Evolutionary conservation across 2,329 filamentous ascomycete genomes (phyloP), one percentile per base, ranked within the genome.

Genomic region (Aspergillus fijiensis): DNA sequence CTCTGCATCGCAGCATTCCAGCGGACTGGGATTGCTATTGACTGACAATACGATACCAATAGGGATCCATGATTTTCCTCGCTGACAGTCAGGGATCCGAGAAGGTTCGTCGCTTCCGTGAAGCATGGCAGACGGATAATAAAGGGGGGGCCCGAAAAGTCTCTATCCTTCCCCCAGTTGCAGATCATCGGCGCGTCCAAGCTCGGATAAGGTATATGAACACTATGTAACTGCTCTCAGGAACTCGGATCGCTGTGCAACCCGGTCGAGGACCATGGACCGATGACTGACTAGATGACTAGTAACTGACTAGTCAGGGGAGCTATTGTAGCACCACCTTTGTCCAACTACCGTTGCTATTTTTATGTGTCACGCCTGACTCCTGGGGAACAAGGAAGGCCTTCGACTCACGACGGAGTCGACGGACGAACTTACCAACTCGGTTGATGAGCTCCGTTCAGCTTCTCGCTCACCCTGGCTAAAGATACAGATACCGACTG

Each of bases 1-100:
- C 65, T 52, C n/a, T 58, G 27, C 35, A 29, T 6, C 29, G 50
- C 55, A 58, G 49, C 39, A 58, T 58, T 52, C 55, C 55, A 35
- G 49, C 23, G 49, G 21, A 31, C 55, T 23, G 49, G 21, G 42
- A 47, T 25, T 23, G 23, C 23, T 1, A 4, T 23, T 23, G 23
- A 9, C 39, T 16, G 39, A 42, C 39, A 42, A 42, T 42, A 14
- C 16, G 19, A 42, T 42, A 14, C 16, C 39, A 19, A 42, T 35
- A 9, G 27, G 27, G 7, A 35, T 35, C 33, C 33, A 35, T 35
- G 9, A 19, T 9, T 19, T 19, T 9, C 2, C 2, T 5, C 6
- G 5, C 27, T 9, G 7, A 29, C 27, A 9, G 6, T n/a, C 39
- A 45, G 39, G 39, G 39, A 45, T 45, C n/a, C 16, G 14, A 9